These are phyloP conservation scores for Penicillium rolfsii DNA, from an alignment of 2,329 filamentous ascomycete genomes.

Conservation along the genomic window DNA sequence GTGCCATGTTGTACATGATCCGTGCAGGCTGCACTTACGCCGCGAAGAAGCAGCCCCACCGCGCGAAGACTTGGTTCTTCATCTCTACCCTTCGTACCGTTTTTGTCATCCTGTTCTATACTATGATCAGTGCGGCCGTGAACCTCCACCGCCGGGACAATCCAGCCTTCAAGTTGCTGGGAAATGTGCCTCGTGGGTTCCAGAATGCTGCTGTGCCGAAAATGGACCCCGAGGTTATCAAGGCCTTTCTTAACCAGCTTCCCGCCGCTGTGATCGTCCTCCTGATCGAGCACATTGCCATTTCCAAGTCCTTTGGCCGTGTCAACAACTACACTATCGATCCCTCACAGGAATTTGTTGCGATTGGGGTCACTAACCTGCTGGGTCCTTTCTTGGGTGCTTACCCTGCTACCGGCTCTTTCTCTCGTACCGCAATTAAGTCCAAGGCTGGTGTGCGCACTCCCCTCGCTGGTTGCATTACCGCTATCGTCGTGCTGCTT, in stretches of 20 bases:
- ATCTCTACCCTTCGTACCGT: conserved; percentile 85
- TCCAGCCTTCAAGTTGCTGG: conserved; percentile 74
- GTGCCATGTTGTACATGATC: conserved; percentile 76
- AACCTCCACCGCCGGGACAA: conserved; percentile 69
- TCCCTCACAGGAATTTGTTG: conserved; percentile 93
- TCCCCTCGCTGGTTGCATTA: conserved; percentile 86
- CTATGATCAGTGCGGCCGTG: conserved; percentile 82
- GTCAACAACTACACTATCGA: conserved; percentile 97
- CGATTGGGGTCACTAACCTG: conserved; percentile 87
- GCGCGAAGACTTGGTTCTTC: conserved; percentile 82
- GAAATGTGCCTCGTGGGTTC: conserved; percentile 81
- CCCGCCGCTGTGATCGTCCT: conserved; percentile 91
- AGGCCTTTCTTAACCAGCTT: conserved; percentile 69
- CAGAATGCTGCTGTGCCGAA: conserved; percentile 73
- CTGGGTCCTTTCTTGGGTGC: conserved; percentile 89
- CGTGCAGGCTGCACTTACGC: conserved; percentile 66
- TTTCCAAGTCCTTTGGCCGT: conserved; percentile 93
- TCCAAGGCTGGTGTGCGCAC: conserved; percentile 94
- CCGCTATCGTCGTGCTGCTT: conserved; percentile 79
- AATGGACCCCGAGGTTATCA: conserved; percentile 68
- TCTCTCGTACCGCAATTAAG: conserved; percentile 95
- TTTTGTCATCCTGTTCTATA: conserved; percentile 90
- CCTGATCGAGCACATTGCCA: conserved; percentile 94
- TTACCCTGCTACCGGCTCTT: conserved; percentile 92
- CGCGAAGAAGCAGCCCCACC: conserved; percentile 70